phyloP scores from a whole-genome alignment of 805 yeast species.

The Lachancea kluyveri region DNA sequence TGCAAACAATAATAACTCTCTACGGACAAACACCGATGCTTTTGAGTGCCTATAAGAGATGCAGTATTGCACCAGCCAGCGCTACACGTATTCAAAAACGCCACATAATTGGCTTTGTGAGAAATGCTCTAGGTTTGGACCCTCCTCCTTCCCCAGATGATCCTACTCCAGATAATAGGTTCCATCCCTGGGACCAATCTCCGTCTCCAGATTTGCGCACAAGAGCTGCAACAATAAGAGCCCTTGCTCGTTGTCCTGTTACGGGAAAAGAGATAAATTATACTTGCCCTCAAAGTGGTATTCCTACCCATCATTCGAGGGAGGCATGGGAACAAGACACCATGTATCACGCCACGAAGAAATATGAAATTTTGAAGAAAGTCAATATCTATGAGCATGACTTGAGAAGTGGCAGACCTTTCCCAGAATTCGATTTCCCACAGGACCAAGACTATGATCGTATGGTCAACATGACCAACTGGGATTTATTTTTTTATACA shows the following conservation, averaged over 20 bases:
- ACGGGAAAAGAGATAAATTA: conserved; percentile 72
- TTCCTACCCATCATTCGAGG: conserved; percentile 89
- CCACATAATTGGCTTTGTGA: conserved; percentile 33
- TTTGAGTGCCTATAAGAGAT: no score
- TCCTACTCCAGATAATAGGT: conserved; percentile 67
- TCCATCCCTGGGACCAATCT: conserved; percentile 87
- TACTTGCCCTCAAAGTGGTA: conserved; percentile 91
- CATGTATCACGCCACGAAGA: conserved; percentile 60
- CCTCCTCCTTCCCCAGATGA: conserved; percentile 59
- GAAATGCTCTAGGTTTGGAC: conserved; percentile 50
- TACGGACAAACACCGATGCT: no score
- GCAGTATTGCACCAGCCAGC: no score
- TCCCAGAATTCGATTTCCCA: conserved; percentile 95
- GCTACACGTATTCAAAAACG: conserved; percentile 14
- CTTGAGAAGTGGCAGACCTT: conserved; percentile 84
- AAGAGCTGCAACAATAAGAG: conserved; percentile 85
- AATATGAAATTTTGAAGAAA: conserved; percentile 69
- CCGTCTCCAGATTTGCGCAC: conserved; percentile 84
- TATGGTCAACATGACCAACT: conserved; percentile 66
- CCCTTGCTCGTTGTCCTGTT: conserved; percentile 86
- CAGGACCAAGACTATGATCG: conserved; percentile 69
- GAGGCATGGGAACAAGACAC: conserved; percentile 85
- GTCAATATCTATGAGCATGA: conserved; percentile 95
- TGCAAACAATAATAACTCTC: no score
- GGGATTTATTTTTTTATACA: conserved; percentile 94